Evolutionary conservation across 2,329 filamentous ascomycete species (phyloP).

Genomic region (Diplodia scrobiculata): DNA sequence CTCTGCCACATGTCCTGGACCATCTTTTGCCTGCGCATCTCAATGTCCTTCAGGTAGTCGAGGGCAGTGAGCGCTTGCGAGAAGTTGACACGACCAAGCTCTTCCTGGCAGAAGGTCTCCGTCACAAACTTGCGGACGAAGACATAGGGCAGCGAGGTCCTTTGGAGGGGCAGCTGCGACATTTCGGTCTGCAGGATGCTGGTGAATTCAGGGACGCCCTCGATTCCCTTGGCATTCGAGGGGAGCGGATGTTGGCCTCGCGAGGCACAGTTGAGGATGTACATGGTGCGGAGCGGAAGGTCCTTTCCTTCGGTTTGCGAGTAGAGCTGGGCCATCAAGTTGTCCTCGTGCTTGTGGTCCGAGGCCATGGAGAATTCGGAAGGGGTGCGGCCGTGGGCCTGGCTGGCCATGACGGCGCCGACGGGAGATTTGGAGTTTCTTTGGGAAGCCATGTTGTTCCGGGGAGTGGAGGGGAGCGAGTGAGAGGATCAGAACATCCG

Average conservation of each 20-base stretch:
- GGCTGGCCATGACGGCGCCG: slow-evolving; percentile 20
- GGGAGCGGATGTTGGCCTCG: slow-evolving; percentile 46
- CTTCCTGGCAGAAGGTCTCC: slow-evolving; percentile 35
- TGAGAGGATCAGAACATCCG: slow-evolving; percentile 19
- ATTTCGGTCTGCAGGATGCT: slow-evolving; percentile 59
- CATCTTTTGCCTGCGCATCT: slow-evolving; percentile 58
- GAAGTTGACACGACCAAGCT: slow-evolving; percentile 63
- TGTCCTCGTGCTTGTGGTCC: slow-evolving; percentile 24
- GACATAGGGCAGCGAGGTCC: slow-evolving; percentile 62
- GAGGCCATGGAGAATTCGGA: slow-evolving; percentile 43
- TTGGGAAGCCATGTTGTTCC: slow-evolving; percentile 25
- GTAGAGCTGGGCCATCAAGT: slow-evolving; percentile 56
- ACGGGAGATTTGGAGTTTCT: slow-evolving; percentile 19
- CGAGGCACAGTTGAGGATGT: slow-evolving; percentile 64
- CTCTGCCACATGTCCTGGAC: slow-evolving; percentile 49
- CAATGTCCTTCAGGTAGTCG: slow-evolving; percentile 67
- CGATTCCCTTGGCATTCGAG: slow-evolving; percentile 41
- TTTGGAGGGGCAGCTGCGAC: slow-evolving; percentile 60
- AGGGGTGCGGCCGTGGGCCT: slow-evolving; percentile 35
- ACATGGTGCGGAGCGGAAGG: slow-evolving; percentile 68
- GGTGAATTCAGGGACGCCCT: slow-evolving; percentile 53
- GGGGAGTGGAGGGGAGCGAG: not conserved
- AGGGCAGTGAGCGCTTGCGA: slow-evolving; percentile 65
- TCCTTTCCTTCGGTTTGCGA: slow-evolving; percentile 64
- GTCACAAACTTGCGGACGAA: slow-evolving; percentile 66